Conservation (phyloP, 139 green algal species). For the Spirogloea muscicola region DNA sequence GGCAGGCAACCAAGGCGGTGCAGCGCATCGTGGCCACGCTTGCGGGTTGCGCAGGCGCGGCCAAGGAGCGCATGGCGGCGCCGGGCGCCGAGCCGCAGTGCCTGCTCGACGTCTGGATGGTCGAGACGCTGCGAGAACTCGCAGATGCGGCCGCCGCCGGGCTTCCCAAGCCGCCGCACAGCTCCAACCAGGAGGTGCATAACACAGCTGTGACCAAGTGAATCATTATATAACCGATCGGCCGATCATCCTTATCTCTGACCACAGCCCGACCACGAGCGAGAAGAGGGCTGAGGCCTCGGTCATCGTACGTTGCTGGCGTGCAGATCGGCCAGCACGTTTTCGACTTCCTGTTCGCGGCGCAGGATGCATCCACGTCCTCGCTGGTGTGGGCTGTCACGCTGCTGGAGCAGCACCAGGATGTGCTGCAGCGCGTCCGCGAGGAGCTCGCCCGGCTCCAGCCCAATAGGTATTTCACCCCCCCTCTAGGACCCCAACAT, state of each 20-base stretch:
- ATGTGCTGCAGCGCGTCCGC: constrained; percentile 1
- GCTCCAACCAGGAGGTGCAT: constrained; percentile 61
- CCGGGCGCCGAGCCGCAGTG: constrained; percentile 65
- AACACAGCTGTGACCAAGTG: too few relatives aligned
- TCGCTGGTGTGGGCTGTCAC: constrained; percentile 73
- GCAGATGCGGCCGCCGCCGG: constrained; percentile 62
- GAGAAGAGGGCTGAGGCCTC: too few relatives aligned
- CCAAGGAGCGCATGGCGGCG: constrained; percentile 57
- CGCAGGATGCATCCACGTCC: constrained; percentile 78
- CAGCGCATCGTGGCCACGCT: constrained; percentile 66
- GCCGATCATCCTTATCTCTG: too few relatives aligned
- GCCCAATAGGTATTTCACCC: too few relatives aligned
- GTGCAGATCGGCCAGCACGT: constrained; percentile 67
- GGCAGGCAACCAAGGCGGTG: constrained; percentile 62
- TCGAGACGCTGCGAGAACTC: constrained; percentile 58
- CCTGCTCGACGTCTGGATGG: constrained; percentile 69
- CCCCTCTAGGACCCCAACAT: too few relatives aligned
- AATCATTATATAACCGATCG: too few relatives aligned
- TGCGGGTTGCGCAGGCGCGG: constrained; percentile 49
- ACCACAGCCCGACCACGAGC: too few relatives aligned
- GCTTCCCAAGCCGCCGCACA: constrained; percentile 56
- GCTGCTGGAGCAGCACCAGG: constrained; percentile 72
- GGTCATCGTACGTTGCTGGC: too few relatives aligned
- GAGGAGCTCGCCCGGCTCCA: neutral
- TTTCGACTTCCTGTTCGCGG: constrained; percentile 86